Evolutionary conservation across 202 grass and related monocot genomes (phyloP), one percentile per base, ranked within the genome.

Genomic region (Schoenoplectus tabernaemontani): DNA sequence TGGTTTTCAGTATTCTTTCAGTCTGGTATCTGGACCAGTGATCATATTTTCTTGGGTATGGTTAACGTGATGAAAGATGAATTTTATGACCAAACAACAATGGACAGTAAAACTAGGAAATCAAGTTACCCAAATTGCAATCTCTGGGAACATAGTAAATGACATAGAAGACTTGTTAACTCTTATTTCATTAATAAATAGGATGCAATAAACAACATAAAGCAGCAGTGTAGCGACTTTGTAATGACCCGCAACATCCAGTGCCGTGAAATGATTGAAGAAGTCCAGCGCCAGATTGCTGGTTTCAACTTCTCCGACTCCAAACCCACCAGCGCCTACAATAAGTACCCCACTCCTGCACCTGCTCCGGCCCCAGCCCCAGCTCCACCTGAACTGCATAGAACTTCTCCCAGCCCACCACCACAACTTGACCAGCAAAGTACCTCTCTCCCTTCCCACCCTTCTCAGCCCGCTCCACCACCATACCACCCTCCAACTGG

Each of bases 261-360:
- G 62, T 96, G 96, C 77, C 96, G 88, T 36, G 96, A 99, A 84
- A 99, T 96, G 96, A 99, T 93, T 1, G 92, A 99, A 69, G 96
- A 99, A 20, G 92, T 99, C 36, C 92, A 99, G 84, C 90, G 83
- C 64, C 89, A 96, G 83, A 62, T 99, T 68, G 88, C 96, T 0
- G 96, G 96, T 60, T 94, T 99, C 85, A 99, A 82, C 84, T 99
- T 99, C 70, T 91, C 89, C 9, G 71, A 72, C 56, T 63, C 77
- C 77, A 62, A 47, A 63, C 78, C 78, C 2, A 1, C 54, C 61
- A 78, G 56, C 15, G 23, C 71, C 10, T 85, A 84, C 48, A 88
- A 77, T 59, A 88, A 78, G 44, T 84, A 88, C 82, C 70, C 28
- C 7, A 75, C 28, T 0, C 26, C 23, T 17, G 50, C 81, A 64